Evolutionary conservation across 208 protist genomes (phyloP), one percentile per base, ranked within the genome.

Genomic region (Leptomonas pyrrhocoris): DNA sequence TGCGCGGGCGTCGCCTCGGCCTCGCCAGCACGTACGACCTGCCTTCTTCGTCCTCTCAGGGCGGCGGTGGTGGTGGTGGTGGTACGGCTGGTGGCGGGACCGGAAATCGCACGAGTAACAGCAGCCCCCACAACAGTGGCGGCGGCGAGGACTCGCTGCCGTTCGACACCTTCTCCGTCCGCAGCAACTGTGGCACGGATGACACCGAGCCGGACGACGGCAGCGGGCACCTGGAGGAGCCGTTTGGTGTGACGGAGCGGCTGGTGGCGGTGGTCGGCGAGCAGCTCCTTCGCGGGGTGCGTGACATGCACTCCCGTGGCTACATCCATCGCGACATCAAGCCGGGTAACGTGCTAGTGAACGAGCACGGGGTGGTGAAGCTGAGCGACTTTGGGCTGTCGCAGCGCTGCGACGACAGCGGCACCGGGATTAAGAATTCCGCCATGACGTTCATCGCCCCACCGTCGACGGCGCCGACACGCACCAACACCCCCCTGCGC

Each of bases 321-420:
- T 91, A 91, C 55, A 90, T 97, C 54, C 94, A 98, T 63, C 79
- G 92, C 19, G 94, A 98, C 67, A 96, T 98, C 55, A 98, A 97
- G 70, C 86, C 94, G 1, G 94, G 85, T 12, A 98, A 97, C 56
- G 72, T 97, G 13, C 88, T 97, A 28, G 76, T 98, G 6, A 79
- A 74, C n/a, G 69, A 68, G 68, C 58, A 63, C 42, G 67, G 71
- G 13, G 72, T 69, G 23, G 68, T 99, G 36, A 99, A 99, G 84
- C 79, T 99, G 18, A 96, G 89, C 72, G 98, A 99, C 74, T 99
- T 99, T 85, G 97, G 98, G 1, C 83, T 98, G 50, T 97, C 81
- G 43, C 80, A 87, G 74, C 75, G 77, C 18, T 93, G 85, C 72
- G 80, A 80, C 31, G 51, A 40, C 57, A 55, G 31, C 40, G 77